Evolutionary conservation across 2,329 filamentous ascomycete species (phyloP).

Genomic region (Samsoniella hepiali): DNA sequence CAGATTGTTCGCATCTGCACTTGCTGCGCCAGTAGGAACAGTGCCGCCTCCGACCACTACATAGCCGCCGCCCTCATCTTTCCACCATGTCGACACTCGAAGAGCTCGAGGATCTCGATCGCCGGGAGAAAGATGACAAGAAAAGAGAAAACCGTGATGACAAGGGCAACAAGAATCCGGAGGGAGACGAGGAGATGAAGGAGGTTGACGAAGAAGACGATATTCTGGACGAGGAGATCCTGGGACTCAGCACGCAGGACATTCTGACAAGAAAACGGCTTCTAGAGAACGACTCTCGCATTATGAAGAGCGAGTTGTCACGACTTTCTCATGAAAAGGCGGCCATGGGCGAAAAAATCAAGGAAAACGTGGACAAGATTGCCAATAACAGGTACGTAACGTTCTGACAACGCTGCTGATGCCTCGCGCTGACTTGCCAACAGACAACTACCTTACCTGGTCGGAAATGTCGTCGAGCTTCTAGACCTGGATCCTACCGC

Average conservation of each 20-base stretch:
- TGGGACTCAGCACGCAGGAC: slow-evolving; percentile 89
- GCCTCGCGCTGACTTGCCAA: slow-evolving; percentile 13
- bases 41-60: neutral
- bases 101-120: slow-evolving; percentile 86
- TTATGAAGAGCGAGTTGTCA: slow-evolving; percentile 97
- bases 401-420: neutral
- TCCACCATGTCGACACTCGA: slow-evolving; percentile 80
- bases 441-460: slow-evolving; percentile 95
- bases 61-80: slow-evolving; percentile 12
- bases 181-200: slow-evolving; percentile 87
- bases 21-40: neutral
- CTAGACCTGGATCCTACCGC: slow-evolving; percentile 94
- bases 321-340: slow-evolving; percentile 92
- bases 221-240: slow-evolving; percentile 87
- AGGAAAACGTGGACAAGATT: slow-evolving; percentile 98
- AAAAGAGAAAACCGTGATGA: slow-evolving; percentile 35
- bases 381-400: slow-evolving; percentile 85
- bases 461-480: slow-evolving; percentile 96
- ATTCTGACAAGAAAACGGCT: slow-evolving; percentile 87
- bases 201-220: slow-evolving; percentile 68
- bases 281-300: slow-evolving; percentile 94
- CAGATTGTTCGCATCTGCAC: neutral
- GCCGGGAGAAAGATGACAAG: slow-evolving; percentile 72
- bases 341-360: slow-evolving; percentile 97
- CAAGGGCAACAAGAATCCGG: slow-evolving; percentile 46